phyloP scores from a whole-genome alignment of 1,284 basidiomycete species.

The Ustilago xerochloae region DNA sequence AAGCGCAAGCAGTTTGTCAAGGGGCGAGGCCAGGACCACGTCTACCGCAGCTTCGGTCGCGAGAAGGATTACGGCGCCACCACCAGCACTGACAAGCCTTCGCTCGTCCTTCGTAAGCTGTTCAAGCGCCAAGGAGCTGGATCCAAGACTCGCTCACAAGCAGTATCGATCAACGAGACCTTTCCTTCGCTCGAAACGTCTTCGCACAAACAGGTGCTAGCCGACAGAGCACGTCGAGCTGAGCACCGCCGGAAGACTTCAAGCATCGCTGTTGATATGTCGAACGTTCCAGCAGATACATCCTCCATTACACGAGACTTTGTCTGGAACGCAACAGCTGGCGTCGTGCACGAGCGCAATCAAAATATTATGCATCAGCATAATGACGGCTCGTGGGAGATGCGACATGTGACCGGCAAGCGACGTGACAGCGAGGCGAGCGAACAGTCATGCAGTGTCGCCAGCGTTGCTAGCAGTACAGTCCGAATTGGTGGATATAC shows the following conservation, averaged over 20 bases:
- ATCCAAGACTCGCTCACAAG: not conserved
- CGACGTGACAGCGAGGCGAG: conserved; percentile 24
- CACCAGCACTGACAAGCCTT: not conserved
- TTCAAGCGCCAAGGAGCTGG: conserved; percentile 14
- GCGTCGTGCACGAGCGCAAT: conserved; percentile 27
- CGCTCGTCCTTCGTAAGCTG: not conserved
- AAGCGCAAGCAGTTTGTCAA: conserved; percentile 13
- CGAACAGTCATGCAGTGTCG: conserved; percentile 18
- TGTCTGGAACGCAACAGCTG: conserved; percentile 23
- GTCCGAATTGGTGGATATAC: conserved; percentile 45
- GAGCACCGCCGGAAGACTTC: conserved; percentile 22
- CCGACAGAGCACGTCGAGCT: conserved; percentile 26
- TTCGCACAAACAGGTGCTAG: conserved; percentile 43
- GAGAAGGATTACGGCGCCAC: conserved; percentile 12
- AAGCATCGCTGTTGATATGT: conserved; percentile 38
- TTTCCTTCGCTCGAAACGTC: conserved; percentile 45
- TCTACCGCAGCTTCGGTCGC: conserved; percentile 3
- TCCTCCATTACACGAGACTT: conserved; percentile 26
- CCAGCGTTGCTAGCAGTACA: conserved; percentile 32
- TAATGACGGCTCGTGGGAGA: conserved; percentile 8
- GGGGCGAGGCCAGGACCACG: not conserved
- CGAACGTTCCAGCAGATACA: not conserved
- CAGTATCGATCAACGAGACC: conserved; percentile 33
- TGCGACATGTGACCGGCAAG: not conserved
- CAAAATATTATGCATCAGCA: not conserved